phyloP scores from a whole-genome alignment of 1,284 basidiomycete species.

The Cutaneotrichosporon sp. region DNA sequence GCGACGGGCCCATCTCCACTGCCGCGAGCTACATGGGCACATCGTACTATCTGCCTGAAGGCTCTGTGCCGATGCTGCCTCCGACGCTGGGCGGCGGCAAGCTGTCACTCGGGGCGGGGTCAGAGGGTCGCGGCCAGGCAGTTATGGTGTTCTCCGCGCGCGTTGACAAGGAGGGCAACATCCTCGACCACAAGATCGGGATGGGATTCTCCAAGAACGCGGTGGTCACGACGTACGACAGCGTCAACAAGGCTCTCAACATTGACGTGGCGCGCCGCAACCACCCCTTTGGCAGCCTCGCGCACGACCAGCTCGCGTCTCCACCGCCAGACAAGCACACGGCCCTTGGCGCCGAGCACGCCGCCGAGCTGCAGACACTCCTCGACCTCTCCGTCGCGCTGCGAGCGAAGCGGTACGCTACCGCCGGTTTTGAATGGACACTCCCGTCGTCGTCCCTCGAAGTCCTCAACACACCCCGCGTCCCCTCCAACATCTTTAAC shows the following conservation, averaged over 20 bases:
- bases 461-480: slow-evolving; percentile 13
- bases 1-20: slow-evolving; percentile 58
- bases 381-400: slow-evolving; percentile 38
- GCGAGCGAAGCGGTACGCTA: slow-evolving; percentile 27
- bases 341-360: slow-evolving; percentile 15
- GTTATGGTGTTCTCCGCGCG: slow-evolving; percentile 79
- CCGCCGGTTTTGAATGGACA: slow-evolving; percentile 31
- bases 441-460: slow-evolving; percentile 13
- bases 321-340: neutral
- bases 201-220: slow-evolving; percentile 70
- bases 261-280: slow-evolving; percentile 15
- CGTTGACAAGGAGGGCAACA: slow-evolving; percentile 59
- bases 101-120: slow-evolving; percentile 56
- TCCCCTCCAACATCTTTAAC: slow-evolving; percentile 22
- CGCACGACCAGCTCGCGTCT: neutral
- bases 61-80: slow-evolving; percentile 67
- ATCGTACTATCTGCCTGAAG: slow-evolving; percentile 63
- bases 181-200: slow-evolving; percentile 65
- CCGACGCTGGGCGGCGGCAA: slow-evolving; percentile 48
- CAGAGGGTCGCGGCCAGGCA: slow-evolving; percentile 38
- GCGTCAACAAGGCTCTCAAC: slow-evolving; percentile 60
- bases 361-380: slow-evolving; percentile 50
- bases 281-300: slow-evolving; percentile 31
- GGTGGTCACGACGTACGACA: slow-evolving; percentile 62
- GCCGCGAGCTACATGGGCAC: slow-evolving; percentile 55